A percentile compares a stretch with the other conserved stretches of the same genome.
phyloP scores from a whole-genome alignment of 768 basidiomycete species.

The Zangia roseola region DNA sequence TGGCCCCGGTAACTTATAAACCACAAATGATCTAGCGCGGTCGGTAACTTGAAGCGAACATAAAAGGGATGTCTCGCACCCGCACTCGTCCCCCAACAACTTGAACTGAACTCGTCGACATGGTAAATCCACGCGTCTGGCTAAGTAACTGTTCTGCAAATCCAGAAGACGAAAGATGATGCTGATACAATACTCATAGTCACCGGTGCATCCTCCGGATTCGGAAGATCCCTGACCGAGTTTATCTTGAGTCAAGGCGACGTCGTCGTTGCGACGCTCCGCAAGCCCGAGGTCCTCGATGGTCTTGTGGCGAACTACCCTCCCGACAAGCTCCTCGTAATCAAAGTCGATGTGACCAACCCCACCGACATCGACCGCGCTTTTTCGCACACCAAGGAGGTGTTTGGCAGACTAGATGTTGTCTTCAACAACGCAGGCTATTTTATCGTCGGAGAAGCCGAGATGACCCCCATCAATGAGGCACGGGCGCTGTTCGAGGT shows the following conservation, averaged over 20 bases:
- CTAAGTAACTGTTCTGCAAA: background rate
- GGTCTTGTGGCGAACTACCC: conserved; percentile 2
- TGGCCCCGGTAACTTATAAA: too few species aligned
- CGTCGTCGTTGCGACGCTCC: conserved; percentile 41
- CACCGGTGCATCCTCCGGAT: conserved; percentile 40
- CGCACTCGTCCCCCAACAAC: too few species aligned
- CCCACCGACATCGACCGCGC: conserved; percentile 10
- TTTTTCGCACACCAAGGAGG: conserved; percentile 7
- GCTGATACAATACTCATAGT: conserved; percentile 24
- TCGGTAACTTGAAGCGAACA: too few species aligned
- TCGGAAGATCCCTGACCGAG: conserved; percentile 36
- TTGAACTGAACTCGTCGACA: background rate
- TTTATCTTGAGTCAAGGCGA: conserved; percentile 34
- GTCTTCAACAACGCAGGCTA: conserved; percentile 24
- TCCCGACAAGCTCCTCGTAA: conserved; percentile 11
- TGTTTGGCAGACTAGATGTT: conserved; percentile 15
- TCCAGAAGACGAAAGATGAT: background rate
- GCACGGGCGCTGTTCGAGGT: conserved; percentile 26
- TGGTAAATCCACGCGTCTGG: conserved; percentile 10
- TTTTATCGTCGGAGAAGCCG: conserved; percentile 21
- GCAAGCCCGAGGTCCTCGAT: conserved; percentile 32
- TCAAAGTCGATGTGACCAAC: conserved; percentile 14
- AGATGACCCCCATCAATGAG: conserved; percentile 14
- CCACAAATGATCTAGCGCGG: too few species aligned
- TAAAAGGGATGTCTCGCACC: too few species aligned